Evolutionary conservation across 345 rosid species (phyloP), one percentile per base, ranked within the genome.

Genomic region (Linum trigynum): DNA sequence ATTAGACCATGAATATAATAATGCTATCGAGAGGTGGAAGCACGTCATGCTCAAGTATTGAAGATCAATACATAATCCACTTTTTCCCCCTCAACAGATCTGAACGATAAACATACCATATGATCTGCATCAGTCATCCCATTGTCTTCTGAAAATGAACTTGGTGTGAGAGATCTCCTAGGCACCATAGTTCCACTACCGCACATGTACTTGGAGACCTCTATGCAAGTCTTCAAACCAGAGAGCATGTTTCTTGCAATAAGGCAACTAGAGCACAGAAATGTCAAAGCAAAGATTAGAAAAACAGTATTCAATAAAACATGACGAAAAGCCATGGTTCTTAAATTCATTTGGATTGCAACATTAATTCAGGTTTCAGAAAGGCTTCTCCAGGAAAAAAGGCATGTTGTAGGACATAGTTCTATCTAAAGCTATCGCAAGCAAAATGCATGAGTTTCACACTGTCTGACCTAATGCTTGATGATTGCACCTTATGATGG

Each of bases 191-290:
- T 73, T 74, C 84, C 90, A 74, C 79, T 78, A 56, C 85, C 86
- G 69, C 79, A 80, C 99, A 90, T 94, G 86, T 86, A 90, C 68
- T 62, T 81, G 12, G 85, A 85, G 59, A 94, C 92, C 74, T 94
- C 99, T 66, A 81, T 70, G 77, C 99, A 94, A 79, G 95, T 85
- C 86, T 85, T 94, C 81, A 94, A 81, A 75, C 99, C 99, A 76
- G 88, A 85, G 72, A 94, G 99, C 68, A 94, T 70, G 78, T 94
- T 94, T 76, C 96, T 90, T 59, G 99, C 91, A 62, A 94, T 94
- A 74, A 94, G 97, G 81, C 99, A 94, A 77, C 99, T 94, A 90
- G 75, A 75, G 66, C 72, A 61, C 72, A 62, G 60, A 57, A 16
- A 59, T 60, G 51, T 7, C 14, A 48, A 48, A 9, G 11, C 15